phyloP scores from a whole-genome alignment of 306 rosid species.

The Fagus sylvatica region DNA sequence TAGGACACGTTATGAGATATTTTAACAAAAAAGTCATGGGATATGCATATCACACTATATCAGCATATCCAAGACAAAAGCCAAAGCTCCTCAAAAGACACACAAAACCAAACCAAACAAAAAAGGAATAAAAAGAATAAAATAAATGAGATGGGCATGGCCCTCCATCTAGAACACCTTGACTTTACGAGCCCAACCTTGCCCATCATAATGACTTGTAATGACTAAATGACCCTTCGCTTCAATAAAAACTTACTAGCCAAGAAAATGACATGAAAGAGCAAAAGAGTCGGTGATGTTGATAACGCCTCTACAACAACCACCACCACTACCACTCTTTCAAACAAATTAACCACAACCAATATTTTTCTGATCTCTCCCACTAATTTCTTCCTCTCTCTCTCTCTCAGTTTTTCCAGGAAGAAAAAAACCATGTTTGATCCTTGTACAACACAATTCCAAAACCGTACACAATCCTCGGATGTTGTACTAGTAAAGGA shows the following conservation, averaged over 20 bases:
- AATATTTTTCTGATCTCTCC: no score
- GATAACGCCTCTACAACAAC: conserved; percentile 22
- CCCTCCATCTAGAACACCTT: conserved; percentile 42
- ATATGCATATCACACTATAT: background rate
- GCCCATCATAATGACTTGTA: background rate
- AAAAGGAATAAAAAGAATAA: background rate
- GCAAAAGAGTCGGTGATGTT: conserved; percentile 32
- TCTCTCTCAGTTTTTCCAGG: background rate
- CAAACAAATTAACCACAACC: conserved; percentile 1
- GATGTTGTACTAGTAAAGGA: background rate
- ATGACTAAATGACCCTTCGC: no score
- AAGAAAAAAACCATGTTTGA: conserved; percentile 39
- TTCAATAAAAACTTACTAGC: conserved; percentile 19
- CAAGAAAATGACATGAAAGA: conserved; percentile 34
- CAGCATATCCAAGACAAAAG: conserved; percentile 1
- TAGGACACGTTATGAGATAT: background rate
- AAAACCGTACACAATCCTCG: conserved; percentile 29
- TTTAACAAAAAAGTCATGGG: background rate
- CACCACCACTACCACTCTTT: conserved; percentile 22
- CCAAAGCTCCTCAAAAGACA: conserved; percentile 21
- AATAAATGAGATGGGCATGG: background rate
- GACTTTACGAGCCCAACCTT: conserved; percentile 33
- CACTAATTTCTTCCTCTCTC: background rate
- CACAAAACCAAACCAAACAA: no score
- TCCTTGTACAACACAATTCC: conserved; percentile 36